These are phyloP conservation scores for Leccinum angustisporum DNA, from an alignment of 1,284 basidiomycete genomes.

Conservation along the genomic window DNA sequence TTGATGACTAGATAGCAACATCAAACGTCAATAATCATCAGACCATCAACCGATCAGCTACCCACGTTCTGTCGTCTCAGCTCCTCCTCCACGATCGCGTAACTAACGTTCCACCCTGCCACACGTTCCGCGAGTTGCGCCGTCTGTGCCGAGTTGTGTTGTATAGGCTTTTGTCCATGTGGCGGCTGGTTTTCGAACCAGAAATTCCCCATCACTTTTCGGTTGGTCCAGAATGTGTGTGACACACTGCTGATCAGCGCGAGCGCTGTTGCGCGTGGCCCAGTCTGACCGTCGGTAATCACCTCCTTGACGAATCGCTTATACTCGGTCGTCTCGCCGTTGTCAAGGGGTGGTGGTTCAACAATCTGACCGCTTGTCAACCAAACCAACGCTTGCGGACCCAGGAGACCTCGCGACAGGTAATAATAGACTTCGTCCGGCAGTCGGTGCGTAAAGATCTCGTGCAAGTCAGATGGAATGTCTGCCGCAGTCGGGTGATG, in stretches of 20 bases:
- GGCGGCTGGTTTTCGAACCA: slow-evolving; percentile 71
- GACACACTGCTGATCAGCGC: slow-evolving; percentile 80
- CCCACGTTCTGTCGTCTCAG: slow-evolving; percentile 89
- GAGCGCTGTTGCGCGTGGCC: slow-evolving; percentile 88
- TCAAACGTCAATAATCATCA: slow-evolving; percentile 11
- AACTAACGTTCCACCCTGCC: slow-evolving; percentile 90
- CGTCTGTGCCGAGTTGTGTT: slow-evolving; percentile 78
- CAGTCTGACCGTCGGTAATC: slow-evolving; percentile 89
- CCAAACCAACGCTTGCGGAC: slow-evolving; percentile 87
- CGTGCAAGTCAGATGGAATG: slow-evolving; percentile 89
- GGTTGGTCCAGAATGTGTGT: slow-evolving; percentile 78
- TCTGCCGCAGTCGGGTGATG: slow-evolving; percentile 80
- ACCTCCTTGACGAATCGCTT: slow-evolving; percentile 93
- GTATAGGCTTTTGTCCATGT: slow-evolving; percentile 57
- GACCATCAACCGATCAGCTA: slow-evolving; percentile 17
- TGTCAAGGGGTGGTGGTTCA: slow-evolving; percentile 90
- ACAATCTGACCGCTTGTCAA: slow-evolving; percentile 83
- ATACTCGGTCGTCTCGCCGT: slow-evolving; percentile 94
- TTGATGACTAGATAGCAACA: slow-evolving; percentile 66
- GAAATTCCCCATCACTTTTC: slow-evolving; percentile 69
- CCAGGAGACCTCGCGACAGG: slow-evolving; percentile 88
- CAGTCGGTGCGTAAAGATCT: slow-evolving; percentile 92
- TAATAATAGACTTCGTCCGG: slow-evolving; percentile 98
- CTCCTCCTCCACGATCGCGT: slow-evolving; percentile 89
- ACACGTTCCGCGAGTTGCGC: slow-evolving; percentile 87